phyloP scores from a whole-genome alignment of 129 eudicot genomes.

The Flaveria brownii region DNA sequence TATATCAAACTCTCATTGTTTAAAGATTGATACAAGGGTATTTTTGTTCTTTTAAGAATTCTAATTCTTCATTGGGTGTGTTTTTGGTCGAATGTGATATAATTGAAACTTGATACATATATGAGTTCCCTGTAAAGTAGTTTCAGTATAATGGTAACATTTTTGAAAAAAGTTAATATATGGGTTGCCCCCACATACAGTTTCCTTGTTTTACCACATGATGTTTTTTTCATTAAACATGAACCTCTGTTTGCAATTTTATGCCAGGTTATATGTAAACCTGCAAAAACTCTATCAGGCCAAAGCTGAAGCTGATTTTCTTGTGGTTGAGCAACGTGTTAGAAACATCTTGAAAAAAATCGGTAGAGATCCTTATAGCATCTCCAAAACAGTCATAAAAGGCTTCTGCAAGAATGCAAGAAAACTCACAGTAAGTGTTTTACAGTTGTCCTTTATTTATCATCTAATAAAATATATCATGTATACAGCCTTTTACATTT shows the following conservation, averaged over 20 bases:
- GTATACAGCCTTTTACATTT: conserved; percentile 18
- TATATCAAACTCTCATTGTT: background rate
- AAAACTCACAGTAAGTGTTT: conserved; percentile 68
- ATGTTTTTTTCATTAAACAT: background rate
- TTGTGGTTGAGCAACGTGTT: conserved; percentile 69
- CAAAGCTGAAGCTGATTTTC: conserved; percentile 93
- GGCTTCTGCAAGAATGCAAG: conserved; percentile 92
- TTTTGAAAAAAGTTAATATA: background rate
- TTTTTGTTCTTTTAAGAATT: background rate
- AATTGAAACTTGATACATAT: background rate
- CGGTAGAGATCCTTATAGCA: conserved; percentile 84
- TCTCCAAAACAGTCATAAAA: conserved; percentile 64
- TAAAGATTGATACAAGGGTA: background rate
- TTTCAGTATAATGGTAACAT: background rate
- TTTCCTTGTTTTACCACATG: background rate
- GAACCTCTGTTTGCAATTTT: conserved; percentile 24
- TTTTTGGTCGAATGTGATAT: background rate
- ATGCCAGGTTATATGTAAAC: conserved; percentile 73
- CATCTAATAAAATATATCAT: background rate
- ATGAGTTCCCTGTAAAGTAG: background rate
- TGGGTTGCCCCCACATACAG: background rate
- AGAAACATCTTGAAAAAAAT: conserved; percentile 64
- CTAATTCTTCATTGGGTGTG: background rate
- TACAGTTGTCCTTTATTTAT: conserved; percentile 1
- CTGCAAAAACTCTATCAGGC: conserved; percentile 94